These are phyloP conservation scores for Citrullus mucosospermus DNA, from an alignment of 306 rosid genomes.

Conservation along the genomic window DNA sequence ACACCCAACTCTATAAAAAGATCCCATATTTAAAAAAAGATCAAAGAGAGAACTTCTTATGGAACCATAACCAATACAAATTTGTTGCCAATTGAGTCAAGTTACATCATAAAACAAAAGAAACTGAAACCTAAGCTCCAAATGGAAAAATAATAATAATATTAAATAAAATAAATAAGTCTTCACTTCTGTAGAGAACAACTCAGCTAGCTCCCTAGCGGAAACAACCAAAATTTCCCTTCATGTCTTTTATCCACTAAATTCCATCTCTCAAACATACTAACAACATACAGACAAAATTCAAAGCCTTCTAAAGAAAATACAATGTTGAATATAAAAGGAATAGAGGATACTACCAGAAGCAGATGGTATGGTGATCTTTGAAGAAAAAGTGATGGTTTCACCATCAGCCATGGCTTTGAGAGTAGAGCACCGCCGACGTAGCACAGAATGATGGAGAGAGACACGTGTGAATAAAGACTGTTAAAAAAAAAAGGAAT, in stretches of 20 bases:
- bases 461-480: constrained; percentile 13
- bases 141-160: neutral
- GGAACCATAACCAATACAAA: neutral
- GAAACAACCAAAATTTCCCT: neutral
- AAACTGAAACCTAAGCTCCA: neutral
- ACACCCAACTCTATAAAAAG: neutral
- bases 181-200: neutral
- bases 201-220: neutral
- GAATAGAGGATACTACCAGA: constrained; percentile 23
- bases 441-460: constrained; percentile 9
- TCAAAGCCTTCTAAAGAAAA: neutral
- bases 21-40: neutral
- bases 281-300: neutral
- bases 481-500: neutral
- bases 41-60: neutral
- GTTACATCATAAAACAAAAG: neutral
- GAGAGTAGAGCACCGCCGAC: constrained; percentile 20
- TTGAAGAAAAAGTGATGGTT: constrained; percentile 18
- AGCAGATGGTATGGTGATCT: constrained; percentile 17
- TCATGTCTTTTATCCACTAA: neutral
- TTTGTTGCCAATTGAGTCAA: neutral
- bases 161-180: neutral
- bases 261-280: neutral
- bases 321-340: neutral
- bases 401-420: constrained; percentile 52